Base-by-base conservation (phyloP, 495 filamentous ascomycete genomes). In the Aspergillus sparsus region DNA sequence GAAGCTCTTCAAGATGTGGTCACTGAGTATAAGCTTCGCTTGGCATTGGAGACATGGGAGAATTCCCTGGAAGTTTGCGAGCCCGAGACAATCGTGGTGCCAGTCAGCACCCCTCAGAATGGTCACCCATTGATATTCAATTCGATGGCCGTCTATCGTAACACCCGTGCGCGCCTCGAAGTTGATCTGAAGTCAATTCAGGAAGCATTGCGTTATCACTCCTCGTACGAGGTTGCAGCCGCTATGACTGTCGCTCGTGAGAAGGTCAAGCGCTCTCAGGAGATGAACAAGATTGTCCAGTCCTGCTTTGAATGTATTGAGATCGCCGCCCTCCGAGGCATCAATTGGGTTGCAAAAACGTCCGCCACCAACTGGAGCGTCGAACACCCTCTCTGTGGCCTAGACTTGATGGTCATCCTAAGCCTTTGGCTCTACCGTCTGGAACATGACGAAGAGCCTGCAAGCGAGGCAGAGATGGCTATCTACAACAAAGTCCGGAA, bases 101-200 rank as follows among this genome's bases (percentile, higher is more conserved):
- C 92, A 42, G 85, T 98, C 58, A 95, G 90, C 69, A 92, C 93
- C 11, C 94, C 94, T 44, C 93, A 97, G 72, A 96, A 96, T 74
- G 91, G 93, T n/a, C 94, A 98, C 70, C 94, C 94, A 10, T 77
- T 98, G 51, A 92, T 98, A 70, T 98, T 98, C 85, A 98, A 98
- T 74, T 94, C 95, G 63, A 91, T 95, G 89, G 95, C 95, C 16
- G 89, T 97, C 78, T 97, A 91, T 76, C 90, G 94, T 65, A 96
- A 97, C 72, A 93, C 94, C 31, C 89, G 92, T 37, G 90, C 91
- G 41, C 90, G 95, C 58, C 82, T 98, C 49, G 89, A 96, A 74
- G 94, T 98, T 53, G 95, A 98, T 66, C 81, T 98, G 57, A 95
- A 96, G 79, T 87, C 86, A 31, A 89, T 98, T 44, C 94, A 98